phyloP scores from a whole-genome alignment of 2,329 filamentous ascomycete species.

The Alternaria incomplexa region DNA sequence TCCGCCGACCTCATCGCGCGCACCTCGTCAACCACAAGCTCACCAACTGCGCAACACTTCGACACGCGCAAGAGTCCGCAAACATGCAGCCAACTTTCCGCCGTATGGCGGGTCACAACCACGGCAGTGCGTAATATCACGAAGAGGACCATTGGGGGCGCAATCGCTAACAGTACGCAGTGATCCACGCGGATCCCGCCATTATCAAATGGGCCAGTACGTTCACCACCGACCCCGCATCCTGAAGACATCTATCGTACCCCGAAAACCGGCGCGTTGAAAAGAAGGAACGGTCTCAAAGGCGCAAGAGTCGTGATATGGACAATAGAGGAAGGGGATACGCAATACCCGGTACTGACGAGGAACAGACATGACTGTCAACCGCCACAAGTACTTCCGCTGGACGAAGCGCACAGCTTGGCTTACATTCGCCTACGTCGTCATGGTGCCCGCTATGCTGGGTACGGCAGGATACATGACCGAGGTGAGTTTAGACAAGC shows the following conservation, averaged over 20 bases:
- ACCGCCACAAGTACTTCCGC: slow-evolving; percentile 93
- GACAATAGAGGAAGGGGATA: not conserved
- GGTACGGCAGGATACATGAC: slow-evolving; percentile 77
- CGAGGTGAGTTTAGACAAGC: slow-evolving; percentile 71
- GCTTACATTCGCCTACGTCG: slow-evolving; percentile 78
- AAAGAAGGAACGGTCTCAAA: not conserved
- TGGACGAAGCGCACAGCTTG: slow-evolving; percentile 86
- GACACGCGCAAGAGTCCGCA: slow-evolving; percentile 19
- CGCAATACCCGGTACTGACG: slow-evolving; percentile 12
- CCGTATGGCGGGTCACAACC: slow-evolving; percentile 39
- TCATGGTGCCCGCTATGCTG: slow-evolving; percentile 73
- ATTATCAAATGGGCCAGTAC: slow-evolving; percentile 62
- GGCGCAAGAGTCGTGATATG: not conserved
- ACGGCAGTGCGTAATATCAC: slow-evolving; percentile 24
- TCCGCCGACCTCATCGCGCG: slow-evolving; percentile 23
- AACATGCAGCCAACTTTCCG: slow-evolving; percentile 16
- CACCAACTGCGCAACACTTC: slow-evolving; percentile 12
- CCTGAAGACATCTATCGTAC: not conserved
- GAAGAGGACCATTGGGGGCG: not conserved
- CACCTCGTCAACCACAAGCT: slow-evolving; percentile 16
- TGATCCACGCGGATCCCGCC: slow-evolving; percentile 61
- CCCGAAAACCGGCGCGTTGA: no score
- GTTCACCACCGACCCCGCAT: slow-evolving; percentile 48
- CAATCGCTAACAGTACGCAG: slow-evolving; percentile 46
- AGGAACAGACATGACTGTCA: slow-evolving; percentile 74